Percentiles rank a stretch among this genome's conserved stretches.
phyloP scores from a whole-genome alignment of 1,284 basidiomycete genomes.

The Trichosporon faecale region DNA sequence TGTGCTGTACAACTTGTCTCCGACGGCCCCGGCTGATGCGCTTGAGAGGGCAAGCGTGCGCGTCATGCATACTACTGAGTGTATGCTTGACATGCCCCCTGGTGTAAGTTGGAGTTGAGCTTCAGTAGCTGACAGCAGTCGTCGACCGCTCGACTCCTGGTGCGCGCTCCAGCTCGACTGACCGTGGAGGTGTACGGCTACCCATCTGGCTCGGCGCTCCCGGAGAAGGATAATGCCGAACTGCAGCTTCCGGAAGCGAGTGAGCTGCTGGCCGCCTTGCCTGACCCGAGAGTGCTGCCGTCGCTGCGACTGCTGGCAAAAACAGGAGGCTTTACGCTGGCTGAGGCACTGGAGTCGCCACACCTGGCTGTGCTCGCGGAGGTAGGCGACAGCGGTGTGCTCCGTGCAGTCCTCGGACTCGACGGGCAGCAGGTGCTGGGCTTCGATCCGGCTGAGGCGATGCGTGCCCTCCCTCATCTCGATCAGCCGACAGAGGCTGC shows the following conservation, averaged over 20 bases:
- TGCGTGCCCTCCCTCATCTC: neutral
- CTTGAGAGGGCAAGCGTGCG: neutral
- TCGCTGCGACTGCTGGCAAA: neutral
- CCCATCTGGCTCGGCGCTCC: neutral
- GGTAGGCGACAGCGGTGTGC: neutral
- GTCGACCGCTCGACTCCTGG: neutral
- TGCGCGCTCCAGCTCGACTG: neutral
- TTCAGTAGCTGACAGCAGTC: neutral
- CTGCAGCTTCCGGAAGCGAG: neutral
- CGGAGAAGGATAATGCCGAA: neutral
- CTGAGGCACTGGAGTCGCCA: neutral
- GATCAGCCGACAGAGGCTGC: neutral
- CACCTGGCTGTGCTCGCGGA: neutral
- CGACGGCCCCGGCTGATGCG: neutral
- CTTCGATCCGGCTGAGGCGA: neutral
- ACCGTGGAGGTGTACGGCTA: neutral
- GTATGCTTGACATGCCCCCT: neutral
- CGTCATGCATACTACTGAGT: neutral
- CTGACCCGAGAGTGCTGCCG: neutral
- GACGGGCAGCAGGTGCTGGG: neutral
- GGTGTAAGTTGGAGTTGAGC: neutral
- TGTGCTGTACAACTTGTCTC: neutral
- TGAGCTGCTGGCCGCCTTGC: neutral
- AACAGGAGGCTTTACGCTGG: neutral
- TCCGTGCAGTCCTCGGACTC: neutral